phyloP scores from a whole-genome alignment of 1,284 basidiomycete genomes.

The Ustilago tritici region DNA sequence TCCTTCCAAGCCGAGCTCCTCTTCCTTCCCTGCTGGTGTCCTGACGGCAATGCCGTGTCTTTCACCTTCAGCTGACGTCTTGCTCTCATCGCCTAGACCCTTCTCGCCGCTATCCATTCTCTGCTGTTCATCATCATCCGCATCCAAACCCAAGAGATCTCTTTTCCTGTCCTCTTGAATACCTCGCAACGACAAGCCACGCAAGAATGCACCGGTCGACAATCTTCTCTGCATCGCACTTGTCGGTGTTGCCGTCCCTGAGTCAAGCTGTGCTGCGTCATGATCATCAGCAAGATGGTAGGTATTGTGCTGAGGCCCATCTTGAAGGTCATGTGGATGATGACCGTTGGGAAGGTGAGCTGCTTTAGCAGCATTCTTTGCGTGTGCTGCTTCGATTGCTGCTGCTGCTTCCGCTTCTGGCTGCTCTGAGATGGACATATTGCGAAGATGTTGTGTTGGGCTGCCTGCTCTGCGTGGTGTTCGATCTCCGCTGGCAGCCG shows the following conservation, averaged over 20 bases:
- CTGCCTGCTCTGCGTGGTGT: constrained; percentile 34
- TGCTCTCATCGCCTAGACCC: constrained; percentile 2
- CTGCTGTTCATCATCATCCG: constrained; percentile 8
- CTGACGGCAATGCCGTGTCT: constrained; percentile 44
- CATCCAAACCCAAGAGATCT: constrained; percentile 49
- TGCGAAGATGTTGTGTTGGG: constrained; percentile 24
- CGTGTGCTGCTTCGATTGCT: constrained; percentile 38
- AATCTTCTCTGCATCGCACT: constrained; percentile 47
- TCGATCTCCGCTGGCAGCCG: constrained; percentile 20
- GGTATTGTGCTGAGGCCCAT: constrained; percentile 46
- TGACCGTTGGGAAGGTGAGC: constrained; percentile 27
- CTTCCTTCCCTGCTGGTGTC: constrained; percentile 35
- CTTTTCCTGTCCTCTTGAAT: constrained; percentile 57
- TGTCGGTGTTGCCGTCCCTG: constrained; percentile 32
- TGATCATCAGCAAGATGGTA: constrained; percentile 54
- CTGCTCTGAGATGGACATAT: constrained; percentile 36
- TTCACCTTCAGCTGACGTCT: constrained; percentile 21
- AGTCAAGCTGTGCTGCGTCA: constrained; percentile 28
- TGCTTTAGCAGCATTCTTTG: constrained; percentile 22
- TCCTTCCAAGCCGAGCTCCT: constrained; percentile 44
- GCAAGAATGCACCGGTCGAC: constrained; percentile 61
- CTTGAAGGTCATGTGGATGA: constrained; percentile 44
- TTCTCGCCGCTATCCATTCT: not conserved
- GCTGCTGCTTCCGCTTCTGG: constrained; percentile 33
- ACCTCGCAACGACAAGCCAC: constrained; percentile 39